Base-by-base conservation (phyloP, 805 yeast genomes). In the Sungouiella thailandica region DNA sequence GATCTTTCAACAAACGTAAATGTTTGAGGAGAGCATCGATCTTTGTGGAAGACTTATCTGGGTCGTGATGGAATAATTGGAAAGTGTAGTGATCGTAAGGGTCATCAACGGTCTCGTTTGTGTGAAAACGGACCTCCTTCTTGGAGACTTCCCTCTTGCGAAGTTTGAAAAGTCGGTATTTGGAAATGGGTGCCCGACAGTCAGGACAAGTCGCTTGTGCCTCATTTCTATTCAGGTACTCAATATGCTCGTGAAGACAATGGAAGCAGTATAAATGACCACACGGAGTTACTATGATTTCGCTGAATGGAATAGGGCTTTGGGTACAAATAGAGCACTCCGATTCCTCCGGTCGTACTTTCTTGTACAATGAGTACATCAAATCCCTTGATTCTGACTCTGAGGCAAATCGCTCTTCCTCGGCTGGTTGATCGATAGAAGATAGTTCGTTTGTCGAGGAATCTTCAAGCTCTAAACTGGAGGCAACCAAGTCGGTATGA, bases 251-350 rank as follows among this genome's bases (percentile, higher is more conserved):
- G 37, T 77, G 45, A 17, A 89, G 49, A 55, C 97, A 90, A 14
- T 63, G 66, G 22, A 79, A 60, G 53, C 97, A 90, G 42, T 80
- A 87, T 28, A 78, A 59, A 57, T 90, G 97, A 18, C 83, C 81
- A 60, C 97, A 90, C 23, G 77, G 78, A 0, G 89, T 76, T 9
- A 90, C 69, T 0, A 79, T 68, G 27, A 75, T 65, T 18, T 76
- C 75, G 1, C 68, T 59, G 2, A 69, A 45, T 1, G 68, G 62
- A 12, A 85, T 79, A 0, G 86, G 80, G 17, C 75, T 75, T 2
- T 78, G 72, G 0, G 87, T 78, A 56, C 97, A 90, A 16, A 89
- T 85, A 0, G 95, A 78, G 49, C 97, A 89, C 55, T 88, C 96
- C 2, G 76, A 55, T 8, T 69, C 70, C 2, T 57, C 59, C 3